Evolutionary conservation across 345 rosid species (phyloP).

Genomic region (Aegle marmelos): DNA sequence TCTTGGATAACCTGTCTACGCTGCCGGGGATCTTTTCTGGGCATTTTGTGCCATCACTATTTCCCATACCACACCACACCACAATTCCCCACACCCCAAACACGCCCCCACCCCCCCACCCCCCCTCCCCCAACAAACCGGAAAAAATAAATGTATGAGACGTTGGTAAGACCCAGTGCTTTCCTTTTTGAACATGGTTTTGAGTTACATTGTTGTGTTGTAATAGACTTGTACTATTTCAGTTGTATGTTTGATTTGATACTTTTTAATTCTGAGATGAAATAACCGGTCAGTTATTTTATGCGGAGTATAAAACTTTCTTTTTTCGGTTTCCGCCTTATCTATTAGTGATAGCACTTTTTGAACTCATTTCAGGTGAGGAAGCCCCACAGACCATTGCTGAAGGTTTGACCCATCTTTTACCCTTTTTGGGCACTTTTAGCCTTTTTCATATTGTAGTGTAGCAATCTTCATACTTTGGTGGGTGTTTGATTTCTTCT

Average conservation of each 20-base stretch:
- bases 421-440: not conserved
- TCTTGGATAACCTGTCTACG: not conserved
- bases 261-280: not conserved
- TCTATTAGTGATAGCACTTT: not conserved
- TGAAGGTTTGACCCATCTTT: conserved; percentile 42
- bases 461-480: not conserved
- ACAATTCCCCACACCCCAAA: too few relatives aligned
- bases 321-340: not conserved
- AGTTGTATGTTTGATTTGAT: not conserved
- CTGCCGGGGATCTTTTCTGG: not conserved
- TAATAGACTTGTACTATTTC: not conserved
- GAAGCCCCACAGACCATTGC: conserved; percentile 60
- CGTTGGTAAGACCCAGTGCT: not conserved
- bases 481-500: not conserved
- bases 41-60: not conserved
- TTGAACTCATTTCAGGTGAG: conserved; percentile 55
- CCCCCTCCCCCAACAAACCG: too few relatives aligned
- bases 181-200: not conserved
- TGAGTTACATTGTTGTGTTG: not conserved
- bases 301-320: not conserved
- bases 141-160: not conserved
- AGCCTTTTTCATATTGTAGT: not conserved
- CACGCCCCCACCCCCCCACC: too few relatives aligned
- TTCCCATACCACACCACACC: not conserved
- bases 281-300: not conserved